Base-by-base conservation (phyloP, 2,329 filamentous ascomycete species). In the Graphium sp. region DNA sequence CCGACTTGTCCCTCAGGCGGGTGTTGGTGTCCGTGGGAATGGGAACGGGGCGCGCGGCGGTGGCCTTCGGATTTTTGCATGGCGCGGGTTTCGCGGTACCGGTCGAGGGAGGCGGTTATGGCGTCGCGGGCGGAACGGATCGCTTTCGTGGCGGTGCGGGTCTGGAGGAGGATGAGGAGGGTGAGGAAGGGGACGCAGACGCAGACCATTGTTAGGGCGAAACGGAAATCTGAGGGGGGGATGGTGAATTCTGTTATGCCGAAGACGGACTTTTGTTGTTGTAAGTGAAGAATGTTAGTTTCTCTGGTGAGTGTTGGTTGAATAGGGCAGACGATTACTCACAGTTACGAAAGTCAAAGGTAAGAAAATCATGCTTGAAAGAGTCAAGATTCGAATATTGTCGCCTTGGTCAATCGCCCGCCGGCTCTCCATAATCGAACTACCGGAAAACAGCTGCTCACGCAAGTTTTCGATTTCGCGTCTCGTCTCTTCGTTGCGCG, bases 331-430 rank as follows among this genome's bases (percentile, higher is more conserved):
- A 12, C 6, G 24, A 4, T 8, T 12, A 43, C 52, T 36, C 30
- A 57, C 55, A 10, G 67, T 72, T 6, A 71, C 66, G 41, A 74
- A 73, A 0, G 66, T 72, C 14, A 73, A 46, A 3, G 68, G 69
- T 13, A 74, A 50, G 41, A 73, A 73, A 36, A 74, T 58, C 41
- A 74, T 62, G 26, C 62, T 67, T 20, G 72, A 66, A 27, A 70
- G 55, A 5, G 69, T 74, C 26, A 74, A 41, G 18, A 63, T 49
- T 36, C 67, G 67, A 39, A 73, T 70, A 40, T 73, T 72, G 35
- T 71, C 60, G 2, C 70, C 68, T 41, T 75, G 69, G 32, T 74
- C 66, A 20, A 76, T 69, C 11, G 63, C 67, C 37, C 69, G 61
- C 10, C 69, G 50, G 22, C 58, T 63, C 42, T 74, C 69, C 38